Conservation (phyloP, 768 basidiomycete species). For the Boletales sp. region DNA sequence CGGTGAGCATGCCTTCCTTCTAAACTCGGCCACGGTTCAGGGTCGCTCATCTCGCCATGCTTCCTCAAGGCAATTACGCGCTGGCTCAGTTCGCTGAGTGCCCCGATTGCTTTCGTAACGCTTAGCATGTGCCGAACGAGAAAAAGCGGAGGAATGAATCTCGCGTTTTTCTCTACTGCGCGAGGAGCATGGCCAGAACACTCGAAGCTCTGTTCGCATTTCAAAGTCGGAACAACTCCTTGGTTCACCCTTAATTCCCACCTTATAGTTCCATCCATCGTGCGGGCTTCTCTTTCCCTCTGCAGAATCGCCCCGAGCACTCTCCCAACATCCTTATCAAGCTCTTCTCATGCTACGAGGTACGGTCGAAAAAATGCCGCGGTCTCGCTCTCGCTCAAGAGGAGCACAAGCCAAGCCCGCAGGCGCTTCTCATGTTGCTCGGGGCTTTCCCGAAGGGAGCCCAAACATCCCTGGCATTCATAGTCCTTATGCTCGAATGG, state of each 20-base stretch:
- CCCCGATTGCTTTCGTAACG: slow-evolving; percentile 32
- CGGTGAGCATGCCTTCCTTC: slow-evolving; percentile 19
- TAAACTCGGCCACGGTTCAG: slow-evolving; percentile 22
- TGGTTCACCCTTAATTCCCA: slow-evolving; percentile 25
- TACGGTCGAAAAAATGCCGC: slow-evolving; percentile 26
- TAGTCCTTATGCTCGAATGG: slow-evolving; percentile 28
- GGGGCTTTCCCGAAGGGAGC: slow-evolving; percentile 26
- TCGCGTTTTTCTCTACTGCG: slow-evolving; percentile 32
- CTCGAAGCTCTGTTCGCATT: slow-evolving; percentile 32
- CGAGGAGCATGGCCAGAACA: slow-evolving; percentile 34
- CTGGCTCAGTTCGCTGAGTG: slow-evolving; percentile 36
- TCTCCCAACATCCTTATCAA: slow-evolving; percentile 20
- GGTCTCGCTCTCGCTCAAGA: slow-evolving; percentile 24
- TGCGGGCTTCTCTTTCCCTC: slow-evolving; percentile 12
- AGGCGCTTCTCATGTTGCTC: slow-evolving; percentile 20
- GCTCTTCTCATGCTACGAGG: slow-evolving; percentile 29
- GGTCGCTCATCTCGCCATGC: slow-evolving; percentile 27
- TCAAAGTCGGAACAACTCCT: slow-evolving; percentile 31
- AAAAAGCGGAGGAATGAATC: slow-evolving; percentile 34
- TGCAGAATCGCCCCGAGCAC: slow-evolving; percentile 22
- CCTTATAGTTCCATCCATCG: slow-evolving; percentile 26
- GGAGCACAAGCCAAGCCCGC: slow-evolving; percentile 23
- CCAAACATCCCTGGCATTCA: slow-evolving; percentile 21
- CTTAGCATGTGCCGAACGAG: slow-evolving; percentile 27
- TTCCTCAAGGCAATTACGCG: slow-evolving; percentile 35